phyloP scores from a whole-genome alignment of 1,284 basidiomycete species.

The Paramarasmius palmivorus region DNA sequence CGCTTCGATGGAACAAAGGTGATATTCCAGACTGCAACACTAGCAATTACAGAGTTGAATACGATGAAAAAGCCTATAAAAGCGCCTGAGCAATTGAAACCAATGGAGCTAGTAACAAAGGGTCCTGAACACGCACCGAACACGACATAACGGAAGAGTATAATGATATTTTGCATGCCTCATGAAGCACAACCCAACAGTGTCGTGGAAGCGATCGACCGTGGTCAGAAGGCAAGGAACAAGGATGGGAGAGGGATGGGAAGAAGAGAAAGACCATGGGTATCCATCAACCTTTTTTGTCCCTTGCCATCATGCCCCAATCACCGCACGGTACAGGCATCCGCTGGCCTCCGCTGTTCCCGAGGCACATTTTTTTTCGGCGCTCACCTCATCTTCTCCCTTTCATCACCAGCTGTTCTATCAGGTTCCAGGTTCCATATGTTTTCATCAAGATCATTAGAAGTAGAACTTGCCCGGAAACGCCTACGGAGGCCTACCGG shows the following conservation, averaged over 20 bases:
- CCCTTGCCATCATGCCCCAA: not conserved
- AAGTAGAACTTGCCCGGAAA: no score
- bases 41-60: conserved; percentile 66
- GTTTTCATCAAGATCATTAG: no score
- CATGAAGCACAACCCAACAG: conserved; percentile 22
- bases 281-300: conserved; percentile 12
- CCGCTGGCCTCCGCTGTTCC: no score
- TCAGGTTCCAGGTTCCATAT: no score
- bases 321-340: no score
- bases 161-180: conserved; percentile 33
- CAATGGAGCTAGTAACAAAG: not conserved
- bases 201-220: conserved; percentile 17
- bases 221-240: conserved; percentile 16
- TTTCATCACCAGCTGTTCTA: no score
- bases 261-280: no score
- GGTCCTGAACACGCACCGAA: conserved; percentile 42
- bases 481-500: no score
- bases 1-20: conserved; percentile 39
- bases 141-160: conserved; percentile 45
- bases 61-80: conserved; percentile 56
- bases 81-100: not conserved
- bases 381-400: no score
- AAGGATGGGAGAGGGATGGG: conserved; percentile 15
- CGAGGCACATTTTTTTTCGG: no score
- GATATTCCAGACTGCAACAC: conserved; percentile 70